A percentile compares a stretch with the other conserved stretches of the same genome.
Conservation (phyloP, 2,329 filamentous ascomycete genomes). For the Ascochyta clinopodiicola region DNA sequence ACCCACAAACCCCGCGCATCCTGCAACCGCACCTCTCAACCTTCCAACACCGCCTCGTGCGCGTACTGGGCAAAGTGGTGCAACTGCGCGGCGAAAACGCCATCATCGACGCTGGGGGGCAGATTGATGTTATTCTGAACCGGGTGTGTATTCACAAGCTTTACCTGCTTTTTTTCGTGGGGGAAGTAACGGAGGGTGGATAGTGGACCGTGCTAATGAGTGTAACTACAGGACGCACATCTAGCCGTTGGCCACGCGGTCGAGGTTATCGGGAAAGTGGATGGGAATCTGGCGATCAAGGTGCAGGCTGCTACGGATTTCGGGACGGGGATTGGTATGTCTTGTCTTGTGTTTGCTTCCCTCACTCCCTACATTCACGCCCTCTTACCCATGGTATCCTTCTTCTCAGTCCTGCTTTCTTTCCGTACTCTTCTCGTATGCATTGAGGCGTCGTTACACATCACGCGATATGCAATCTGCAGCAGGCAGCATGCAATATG, state of each 20-base stretch:
- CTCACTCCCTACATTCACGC: too few relatives aligned
- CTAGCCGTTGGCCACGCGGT: constrained; percentile 72
- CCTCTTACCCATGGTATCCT: too few relatives aligned
- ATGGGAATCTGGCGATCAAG: constrained; percentile 73
- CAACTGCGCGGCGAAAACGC: constrained; percentile 83
- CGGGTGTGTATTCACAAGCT: constrained; percentile 59
- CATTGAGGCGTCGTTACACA: too few relatives aligned
- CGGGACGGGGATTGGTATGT: constrained; percentile 72
- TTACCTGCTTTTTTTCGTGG: too few relatives aligned
- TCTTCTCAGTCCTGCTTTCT: too few relatives aligned
- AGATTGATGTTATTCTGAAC: constrained; percentile 76
- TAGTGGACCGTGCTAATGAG: too few relatives aligned
- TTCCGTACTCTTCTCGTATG: too few relatives aligned
- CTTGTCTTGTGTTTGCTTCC: too few relatives aligned
- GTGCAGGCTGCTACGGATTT: constrained; percentile 74
- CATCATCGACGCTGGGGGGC: constrained; percentile 78
- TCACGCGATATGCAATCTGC: too few relatives aligned
- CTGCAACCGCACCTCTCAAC: constrained; percentile 78
- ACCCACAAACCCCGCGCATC: constrained; percentile 73
- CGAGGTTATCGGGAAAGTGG: constrained; percentile 82
- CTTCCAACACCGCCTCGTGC: constrained; percentile 75
- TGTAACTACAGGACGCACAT: constrained; percentile 67
- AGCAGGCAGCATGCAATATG: too few relatives aligned
- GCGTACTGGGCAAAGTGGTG: constrained; percentile 83
- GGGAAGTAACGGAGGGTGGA: too few relatives aligned